phyloP scores from a whole-genome alignment of 1,284 basidiomycete genomes.

The Vanrija sp. region DNA sequence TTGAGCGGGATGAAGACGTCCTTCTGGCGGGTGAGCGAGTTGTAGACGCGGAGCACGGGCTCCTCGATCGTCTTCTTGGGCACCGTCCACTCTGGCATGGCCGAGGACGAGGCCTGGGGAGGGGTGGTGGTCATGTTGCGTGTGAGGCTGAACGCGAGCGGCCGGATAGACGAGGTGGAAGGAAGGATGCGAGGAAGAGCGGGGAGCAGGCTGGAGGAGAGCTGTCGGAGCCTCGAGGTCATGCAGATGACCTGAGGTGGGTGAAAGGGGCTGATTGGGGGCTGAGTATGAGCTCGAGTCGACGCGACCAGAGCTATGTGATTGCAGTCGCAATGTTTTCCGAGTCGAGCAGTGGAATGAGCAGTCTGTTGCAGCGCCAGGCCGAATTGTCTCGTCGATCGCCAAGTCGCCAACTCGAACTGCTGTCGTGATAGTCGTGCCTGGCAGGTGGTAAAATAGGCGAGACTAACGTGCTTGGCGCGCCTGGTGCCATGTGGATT shows the following conservation, averaged over 20 bases:
- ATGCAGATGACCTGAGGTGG: conserved; percentile 1
- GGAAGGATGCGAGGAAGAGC: background rate
- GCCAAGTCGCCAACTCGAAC: no score
- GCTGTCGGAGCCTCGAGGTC: conserved; percentile 1
- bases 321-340: no score
- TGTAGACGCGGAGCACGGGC: conserved; percentile 74
- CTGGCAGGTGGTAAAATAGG: no score
- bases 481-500: no score
- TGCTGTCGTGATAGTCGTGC: no score
- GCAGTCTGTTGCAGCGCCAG: no score
- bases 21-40: conserved; percentile 90
- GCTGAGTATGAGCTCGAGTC: no score
- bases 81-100: conserved; percentile 45
- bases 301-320: no score
- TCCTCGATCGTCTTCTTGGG: conserved; percentile 34
- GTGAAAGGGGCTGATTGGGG: background rate
- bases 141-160: background rate
- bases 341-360: no score
- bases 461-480: no score
- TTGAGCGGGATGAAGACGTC: conserved; percentile 77
- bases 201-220: conserved; percentile 1
- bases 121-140: conserved; percentile 20
- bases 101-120: conserved; percentile 22
- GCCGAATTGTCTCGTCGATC: no score
- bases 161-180: background rate